Percentiles rank a stretch among this genome's conserved stretches.
phyloP scores from a whole-genome alignment of 1,139 yeast genomes.

The Meyerozyma carpophila region DNA sequence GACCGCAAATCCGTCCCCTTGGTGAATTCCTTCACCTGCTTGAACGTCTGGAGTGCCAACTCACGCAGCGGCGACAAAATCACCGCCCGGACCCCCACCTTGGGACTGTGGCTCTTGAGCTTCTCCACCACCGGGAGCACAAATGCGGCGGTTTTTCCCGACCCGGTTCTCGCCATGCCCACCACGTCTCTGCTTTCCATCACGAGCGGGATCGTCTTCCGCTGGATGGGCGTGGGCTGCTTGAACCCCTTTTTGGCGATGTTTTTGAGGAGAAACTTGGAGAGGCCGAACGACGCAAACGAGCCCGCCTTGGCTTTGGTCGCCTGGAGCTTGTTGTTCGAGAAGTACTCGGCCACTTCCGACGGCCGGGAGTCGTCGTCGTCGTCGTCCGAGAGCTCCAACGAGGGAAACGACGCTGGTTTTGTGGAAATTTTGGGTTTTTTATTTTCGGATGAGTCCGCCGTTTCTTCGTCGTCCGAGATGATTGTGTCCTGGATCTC shows the following conservation, averaged over 20 bases:
- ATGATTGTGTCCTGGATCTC: constrained; percentile 58
- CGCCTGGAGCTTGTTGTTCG: constrained; percentile 37
- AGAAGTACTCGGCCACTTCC: constrained; percentile 33
- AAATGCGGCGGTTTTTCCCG: constrained; percentile 98
- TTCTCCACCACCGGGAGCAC: constrained; percentile 88
- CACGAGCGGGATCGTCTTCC: constrained; percentile 88
- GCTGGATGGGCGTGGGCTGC: constrained; percentile 96
- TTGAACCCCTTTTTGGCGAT: constrained; percentile 82
- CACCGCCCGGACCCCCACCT: constrained; percentile 85
- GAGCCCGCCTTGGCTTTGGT: constrained; percentile 75
- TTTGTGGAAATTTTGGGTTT: constrained; percentile 7
- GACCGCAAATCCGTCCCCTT: constrained; percentile 80
- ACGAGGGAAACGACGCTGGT: constrained; percentile 46
- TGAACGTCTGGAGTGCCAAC: constrained; percentile 86
- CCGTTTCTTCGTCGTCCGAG: constrained; percentile 42
- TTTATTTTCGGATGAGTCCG: constrained; percentile 18
- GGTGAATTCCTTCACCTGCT: constrained; percentile 84
- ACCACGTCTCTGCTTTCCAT: constrained; percentile 90
- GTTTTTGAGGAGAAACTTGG: constrained; percentile 63
- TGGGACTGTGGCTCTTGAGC: constrained; percentile 76
- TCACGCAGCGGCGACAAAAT: constrained; percentile 92
- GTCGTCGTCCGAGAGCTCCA: constrained; percentile 67
- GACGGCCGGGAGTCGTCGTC: constrained; percentile 20
- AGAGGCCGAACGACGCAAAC: constrained; percentile 85
- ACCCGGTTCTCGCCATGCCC: constrained; percentile 99